Conservation (phyloP, 2,329 filamentous ascomycete species). For the Botrytis fragariae region DNA sequence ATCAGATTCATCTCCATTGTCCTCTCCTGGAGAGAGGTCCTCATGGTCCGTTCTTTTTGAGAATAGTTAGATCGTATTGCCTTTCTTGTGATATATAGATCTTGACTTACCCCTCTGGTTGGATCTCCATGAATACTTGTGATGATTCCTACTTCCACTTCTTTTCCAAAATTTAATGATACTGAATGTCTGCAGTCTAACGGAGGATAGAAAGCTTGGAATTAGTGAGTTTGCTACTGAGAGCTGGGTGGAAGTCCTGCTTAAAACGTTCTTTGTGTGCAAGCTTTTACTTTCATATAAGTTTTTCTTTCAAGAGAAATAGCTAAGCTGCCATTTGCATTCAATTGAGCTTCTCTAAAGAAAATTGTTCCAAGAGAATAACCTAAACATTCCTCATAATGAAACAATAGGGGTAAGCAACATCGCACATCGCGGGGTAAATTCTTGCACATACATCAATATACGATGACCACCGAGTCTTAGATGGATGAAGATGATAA, state of each 20-base stretch:
- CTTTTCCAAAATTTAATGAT: background rate
- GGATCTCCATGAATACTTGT: background rate
- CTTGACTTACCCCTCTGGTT: background rate
- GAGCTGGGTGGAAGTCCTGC: background rate
- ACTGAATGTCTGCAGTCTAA: background rate
- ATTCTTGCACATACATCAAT: background rate
- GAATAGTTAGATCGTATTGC: background rate
- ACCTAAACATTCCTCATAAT: conserved; percentile 8
- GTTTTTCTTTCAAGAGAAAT: conserved; percentile 1
- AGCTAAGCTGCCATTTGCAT: conserved; percentile 13
- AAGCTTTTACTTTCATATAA: background rate
- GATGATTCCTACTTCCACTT: background rate
- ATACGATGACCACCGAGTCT: background rate
- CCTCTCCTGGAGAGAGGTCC: background rate
- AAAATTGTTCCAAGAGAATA: background rate
- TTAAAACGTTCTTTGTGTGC: background rate
- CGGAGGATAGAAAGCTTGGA: background rate
- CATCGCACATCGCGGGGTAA: background rate
- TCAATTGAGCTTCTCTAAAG: conserved; percentile 4
- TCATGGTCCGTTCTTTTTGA: background rate
- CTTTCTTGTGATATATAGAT: background rate
- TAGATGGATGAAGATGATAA: background rate
- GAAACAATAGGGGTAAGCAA: background rate
- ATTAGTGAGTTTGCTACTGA: background rate
- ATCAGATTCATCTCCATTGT: background rate